These are phyloP conservation scores for Sequoia sempervirens DNA, from an alignment of 75 land plant species.

Conservation along the genomic window DNA sequence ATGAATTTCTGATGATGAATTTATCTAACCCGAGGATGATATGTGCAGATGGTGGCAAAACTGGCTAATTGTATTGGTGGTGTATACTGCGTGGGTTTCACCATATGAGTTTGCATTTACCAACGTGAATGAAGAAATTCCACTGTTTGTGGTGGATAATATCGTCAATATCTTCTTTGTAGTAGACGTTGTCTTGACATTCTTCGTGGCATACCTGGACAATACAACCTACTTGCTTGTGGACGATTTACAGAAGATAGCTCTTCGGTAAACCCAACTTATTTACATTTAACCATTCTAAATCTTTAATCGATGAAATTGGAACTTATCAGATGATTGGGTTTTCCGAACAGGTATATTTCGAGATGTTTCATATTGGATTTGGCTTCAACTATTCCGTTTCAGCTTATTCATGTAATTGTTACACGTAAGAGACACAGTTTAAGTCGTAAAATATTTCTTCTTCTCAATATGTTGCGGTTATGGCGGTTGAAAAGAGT, in stretches of 20 bases:
- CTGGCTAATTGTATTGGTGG: constrained; percentile 46
- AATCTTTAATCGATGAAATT: background rate
- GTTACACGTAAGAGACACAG: constrained; percentile 21
- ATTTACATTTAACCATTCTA: background rate
- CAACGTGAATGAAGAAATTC: constrained; percentile 20
- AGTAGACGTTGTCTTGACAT: constrained; percentile 61
- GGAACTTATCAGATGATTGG: background rate
- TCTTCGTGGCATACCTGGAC: constrained; percentile 73
- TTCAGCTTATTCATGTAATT: constrained; percentile 20
- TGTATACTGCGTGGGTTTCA: constrained; percentile 71
- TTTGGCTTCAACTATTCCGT: constrained; percentile 33
- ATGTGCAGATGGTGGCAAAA: constrained; percentile 59
- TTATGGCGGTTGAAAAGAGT: constrained; percentile 67
- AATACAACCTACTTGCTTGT: constrained; percentile 42
- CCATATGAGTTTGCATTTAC: constrained; percentile 69
- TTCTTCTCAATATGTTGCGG: constrained; percentile 59
- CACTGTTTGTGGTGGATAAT: constrained; percentile 36
- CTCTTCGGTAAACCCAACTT: constrained; percentile 16
- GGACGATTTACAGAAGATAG: constrained; percentile 43
- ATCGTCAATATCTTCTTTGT: constrained; percentile 63
- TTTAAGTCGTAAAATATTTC: constrained; percentile 20
- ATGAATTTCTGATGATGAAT: no score
- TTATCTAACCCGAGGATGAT: background rate
- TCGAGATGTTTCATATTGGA: constrained; percentile 37
- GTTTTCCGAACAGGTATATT: constrained; percentile 16